These are phyloP conservation scores for Posidonia oceanica DNA, from an alignment of 116 monocot species.

Conservation along the genomic window DNA sequence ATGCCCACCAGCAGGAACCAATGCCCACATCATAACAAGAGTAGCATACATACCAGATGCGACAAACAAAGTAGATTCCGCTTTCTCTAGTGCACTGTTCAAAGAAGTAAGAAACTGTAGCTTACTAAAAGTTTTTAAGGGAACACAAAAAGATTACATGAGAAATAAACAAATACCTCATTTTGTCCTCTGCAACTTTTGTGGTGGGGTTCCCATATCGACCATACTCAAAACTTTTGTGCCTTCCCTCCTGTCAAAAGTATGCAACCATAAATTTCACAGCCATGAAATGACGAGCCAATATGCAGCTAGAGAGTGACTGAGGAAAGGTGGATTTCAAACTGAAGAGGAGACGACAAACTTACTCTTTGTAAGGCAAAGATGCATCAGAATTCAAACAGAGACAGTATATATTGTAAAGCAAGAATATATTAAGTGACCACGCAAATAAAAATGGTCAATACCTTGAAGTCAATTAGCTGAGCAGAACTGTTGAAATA, in stretches of 20 bases:
- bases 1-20: conserved; percentile 93
- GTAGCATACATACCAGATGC: conserved; percentile 90
- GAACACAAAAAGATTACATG: neutral
- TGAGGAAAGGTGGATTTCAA: neutral
- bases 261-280: neutral
- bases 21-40: conserved; percentile 46
- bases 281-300: neutral
- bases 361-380: too few relatives aligned
- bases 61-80: conserved; percentile 82
- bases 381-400: too few relatives aligned
- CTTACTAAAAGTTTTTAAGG: neutral
- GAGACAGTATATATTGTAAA: too few relatives aligned
- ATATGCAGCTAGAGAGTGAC: neutral
- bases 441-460: neutral
- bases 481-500: conserved; percentile 83
- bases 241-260: conserved; percentile 61
- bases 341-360: too few relatives aligned
- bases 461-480: conserved; percentile 95
- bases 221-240: conserved; percentile 76
- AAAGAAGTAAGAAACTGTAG: conserved; percentile 1
- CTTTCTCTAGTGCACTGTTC: conserved; percentile 74
- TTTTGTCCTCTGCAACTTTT: conserved; percentile 71
- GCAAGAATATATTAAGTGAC: too few relatives aligned
- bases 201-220: conserved; percentile 94
- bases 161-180: conserved; percentile 50